Evolutionary conservation across 495 filamentous ascomycete species (phyloP).

Genomic region (Bombardia bombarda): DNA sequence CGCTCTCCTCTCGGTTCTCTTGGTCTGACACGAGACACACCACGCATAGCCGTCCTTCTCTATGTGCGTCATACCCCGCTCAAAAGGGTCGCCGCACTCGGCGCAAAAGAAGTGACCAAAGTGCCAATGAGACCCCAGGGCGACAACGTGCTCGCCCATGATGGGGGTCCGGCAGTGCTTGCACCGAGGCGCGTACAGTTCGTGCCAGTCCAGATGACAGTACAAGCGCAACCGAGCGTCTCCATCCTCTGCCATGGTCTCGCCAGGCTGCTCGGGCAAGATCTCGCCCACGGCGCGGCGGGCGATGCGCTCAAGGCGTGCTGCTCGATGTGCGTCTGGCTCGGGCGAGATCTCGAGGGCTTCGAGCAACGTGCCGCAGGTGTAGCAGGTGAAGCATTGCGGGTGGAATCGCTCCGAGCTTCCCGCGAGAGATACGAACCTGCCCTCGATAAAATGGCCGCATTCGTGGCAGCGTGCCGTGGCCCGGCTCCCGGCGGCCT

Average conservation of each 20-base stretch:
- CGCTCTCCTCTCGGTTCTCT: conserved; percentile 61
- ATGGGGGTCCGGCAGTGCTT: conserved; percentile 98
- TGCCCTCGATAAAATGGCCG: conserved; percentile 73
- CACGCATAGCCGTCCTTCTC: conserved; percentile 99
- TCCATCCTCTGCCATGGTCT: conserved; percentile 58
- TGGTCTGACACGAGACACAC: conserved; percentile 90
- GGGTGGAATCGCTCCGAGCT: conserved; percentile 73
- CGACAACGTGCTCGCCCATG: conserved; percentile 87
- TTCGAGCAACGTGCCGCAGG: conserved; percentile 82
- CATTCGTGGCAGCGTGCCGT: conserved; percentile 81
- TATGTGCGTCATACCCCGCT: conserved; percentile 74
- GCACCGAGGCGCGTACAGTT: conserved; percentile 85
- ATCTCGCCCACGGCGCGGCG: conserved; percentile 52
- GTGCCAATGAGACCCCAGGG: conserved; percentile 92
- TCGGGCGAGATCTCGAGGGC: conserved; percentile 95
- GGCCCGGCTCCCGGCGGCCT: conserved; percentile 48
- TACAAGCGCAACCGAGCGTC: conserved; percentile 73
- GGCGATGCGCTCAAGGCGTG: conserved; percentile 62
- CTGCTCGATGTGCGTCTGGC: conserved; percentile 58
- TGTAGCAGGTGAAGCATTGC: conserved; percentile 83
- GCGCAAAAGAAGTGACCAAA: conserved; percentile 99
- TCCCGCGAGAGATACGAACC: conserved; percentile 74
- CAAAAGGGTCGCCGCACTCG: conserved; percentile 95
- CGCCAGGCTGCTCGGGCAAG: conserved; percentile 43
- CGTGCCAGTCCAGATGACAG: conserved; percentile 97